Evolutionary conservation across 768 basidiomycete species (phyloP), one percentile per base, ranked within the genome.

Genomic region (Termitomyces sp.): DNA sequence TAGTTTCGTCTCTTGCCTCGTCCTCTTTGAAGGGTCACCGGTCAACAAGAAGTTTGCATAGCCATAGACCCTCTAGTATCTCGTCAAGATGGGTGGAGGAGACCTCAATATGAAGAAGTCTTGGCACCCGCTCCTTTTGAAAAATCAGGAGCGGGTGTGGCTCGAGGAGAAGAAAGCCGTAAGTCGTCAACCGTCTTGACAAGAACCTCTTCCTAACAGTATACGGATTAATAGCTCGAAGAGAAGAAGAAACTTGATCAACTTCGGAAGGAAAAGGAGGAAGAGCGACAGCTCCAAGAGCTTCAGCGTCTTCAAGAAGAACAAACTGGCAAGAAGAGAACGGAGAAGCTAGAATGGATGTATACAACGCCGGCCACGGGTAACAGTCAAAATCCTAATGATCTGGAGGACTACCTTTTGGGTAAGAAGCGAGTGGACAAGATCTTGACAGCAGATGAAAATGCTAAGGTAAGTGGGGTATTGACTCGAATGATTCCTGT

Each of bases 101-200:
- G 95, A 98, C 74, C 81, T 98, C 71, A 98, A 98, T 70, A 98
- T 98, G 95, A 97, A 92, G 76, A 96, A 97, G 83, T 95, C 93
- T 63, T 98, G 95, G 95, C 95, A 98, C 72, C 95, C 95, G 83
- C 87, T 95, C 82, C 91, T 96, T 75, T 74, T 97, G 74, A 94
- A 93, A 72, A 96, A 96, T 76, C 96, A 98, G 88, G 93, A 96
- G 86, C 86, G 91, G 84, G 97, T 98, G 67, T 98, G 97, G 96
- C 82, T 98, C 56, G 91, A 96, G 74, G 97, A 99, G 75, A 95
- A 96, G 84, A 89, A 92, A 70, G 94, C 95, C 54, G 93, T 93
- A 70, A 67, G 91, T 81, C 16, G 9, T 46, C 26, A 18, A 33
- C 18, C 22, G 53, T 53, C 18, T 37, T 27, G 18, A 55, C 45